Evolutionary conservation across 1,284 basidiomycete species (phyloP).

Genomic region (Melampsora occidentalis): DNA sequence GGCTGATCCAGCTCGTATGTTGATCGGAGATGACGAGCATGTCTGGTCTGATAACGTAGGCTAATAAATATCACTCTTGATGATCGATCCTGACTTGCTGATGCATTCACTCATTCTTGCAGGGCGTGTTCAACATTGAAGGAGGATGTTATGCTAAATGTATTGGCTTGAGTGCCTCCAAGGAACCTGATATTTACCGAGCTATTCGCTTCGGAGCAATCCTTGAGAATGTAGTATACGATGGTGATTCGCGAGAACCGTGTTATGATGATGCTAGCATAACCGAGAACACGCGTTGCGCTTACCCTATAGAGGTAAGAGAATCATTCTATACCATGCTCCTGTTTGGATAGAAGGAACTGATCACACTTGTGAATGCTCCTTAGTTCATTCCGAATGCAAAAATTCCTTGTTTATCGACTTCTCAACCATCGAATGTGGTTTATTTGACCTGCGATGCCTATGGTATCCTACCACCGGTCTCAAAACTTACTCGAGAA

Average conservation of each 20-base stretch:
- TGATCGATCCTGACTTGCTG: not conserved
- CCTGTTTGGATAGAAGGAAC: not conserved
- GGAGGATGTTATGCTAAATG: slow-evolving; percentile 99
- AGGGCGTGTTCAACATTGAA: slow-evolving; percentile 99
- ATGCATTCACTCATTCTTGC: not conserved
- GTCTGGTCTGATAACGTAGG: slow-evolving; percentile 81
- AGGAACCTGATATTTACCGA: slow-evolving; percentile 94
- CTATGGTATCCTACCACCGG: slow-evolving; percentile 94
- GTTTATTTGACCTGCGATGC: slow-evolving; percentile 81
- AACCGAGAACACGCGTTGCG: slow-evolving; percentile 98
- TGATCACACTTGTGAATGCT: not conserved
- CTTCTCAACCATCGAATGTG: slow-evolving; percentile 67
- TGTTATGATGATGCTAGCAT: slow-evolving; percentile 96
- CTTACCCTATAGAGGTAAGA: slow-evolving; percentile 79
- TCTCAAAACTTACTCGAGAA: slow-evolving; percentile 84
- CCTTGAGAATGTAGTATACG: slow-evolving; percentile 98
- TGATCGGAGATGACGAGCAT: slow-evolving; percentile 97
- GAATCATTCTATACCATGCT: not conserved
- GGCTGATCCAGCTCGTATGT: slow-evolving; percentile 80
- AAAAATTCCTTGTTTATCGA: slow-evolving; percentile 81
- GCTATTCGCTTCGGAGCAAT: slow-evolving; percentile 94
- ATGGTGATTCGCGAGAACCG: slow-evolving; percentile 75
- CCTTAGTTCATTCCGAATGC: slow-evolving; percentile 80
- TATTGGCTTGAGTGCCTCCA: slow-evolving; percentile 92
- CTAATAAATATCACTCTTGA: not conserved